Base-by-base conservation (phyloP, 768 basidiomycete genomes). In the Boletus eberwhitei region DNA sequence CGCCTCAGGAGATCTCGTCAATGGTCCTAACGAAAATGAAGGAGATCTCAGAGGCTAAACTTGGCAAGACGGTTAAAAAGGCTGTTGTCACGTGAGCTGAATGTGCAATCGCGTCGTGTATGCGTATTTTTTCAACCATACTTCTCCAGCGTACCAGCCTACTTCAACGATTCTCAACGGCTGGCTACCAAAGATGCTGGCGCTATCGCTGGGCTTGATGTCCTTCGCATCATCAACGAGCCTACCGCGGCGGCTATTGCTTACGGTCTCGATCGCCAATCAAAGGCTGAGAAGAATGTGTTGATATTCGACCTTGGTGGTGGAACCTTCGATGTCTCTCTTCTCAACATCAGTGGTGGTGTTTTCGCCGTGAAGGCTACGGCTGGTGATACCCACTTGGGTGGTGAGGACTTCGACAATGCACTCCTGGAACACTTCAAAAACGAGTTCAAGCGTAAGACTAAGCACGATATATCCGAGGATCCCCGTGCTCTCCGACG, bases 211-310 rank as follows among this genome's bases (percentile, higher is more conserved):
- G 97, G 97, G 60, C 91, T 99, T 59, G 95, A 99, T 71, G 94
- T 99, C 65, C 92, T 99, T 76, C 96, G 97, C 78, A 99, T 99
- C 82, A 99, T 99, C 82, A 99, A 99, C 78, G 97, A 99, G 80
- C 97, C 97, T 59, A 99, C 97, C 51, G 97, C 97, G 48, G 97
- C 97, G 54, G 97, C 97, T 70, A 98, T 99, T 64, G 97, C 97
- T 48, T 98, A 98, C 73, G 97, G 97, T 81, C 88, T 92, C 53
- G 97, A 98, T 74, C 88, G 90, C 70, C 92, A 97, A 78, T 86
- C 88, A 69, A 92, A 90, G 76, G 78, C 84, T 57, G 96, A 98
- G 82, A 93, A 93, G 77, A 98, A 96, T 70, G 96, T 99, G 57
- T 87, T 99, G 72, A 98, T 99, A 73, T 99, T 99, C 81, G 96